Conservation (phyloP, 306 rosid species). For the Castanospermum australe region DNA sequence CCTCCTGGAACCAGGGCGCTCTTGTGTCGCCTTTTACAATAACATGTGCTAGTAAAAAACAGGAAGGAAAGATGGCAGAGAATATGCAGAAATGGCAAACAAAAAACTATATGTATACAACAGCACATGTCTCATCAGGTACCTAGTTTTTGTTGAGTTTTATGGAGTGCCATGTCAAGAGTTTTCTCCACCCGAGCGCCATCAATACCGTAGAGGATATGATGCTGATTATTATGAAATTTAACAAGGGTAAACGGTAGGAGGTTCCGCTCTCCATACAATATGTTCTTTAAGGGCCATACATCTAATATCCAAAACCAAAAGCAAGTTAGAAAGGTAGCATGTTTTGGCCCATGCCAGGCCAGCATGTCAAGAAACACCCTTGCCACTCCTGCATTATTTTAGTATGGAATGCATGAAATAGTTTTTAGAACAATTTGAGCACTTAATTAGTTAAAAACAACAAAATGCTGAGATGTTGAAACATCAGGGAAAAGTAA, state of each 20-base stretch:
- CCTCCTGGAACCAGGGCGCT: conserved; percentile 94
- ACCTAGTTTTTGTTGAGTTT: conserved; percentile 95
- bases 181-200: conserved; percentile 97
- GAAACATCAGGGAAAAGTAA: too few relatives aligned
- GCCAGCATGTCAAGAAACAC: too few relatives aligned
- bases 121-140: conserved; percentile 56
- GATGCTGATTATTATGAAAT: conserved; percentile 21
- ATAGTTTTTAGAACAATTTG: too few relatives aligned
- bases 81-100: neutral
- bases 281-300: neutral
- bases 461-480: too few relatives aligned
- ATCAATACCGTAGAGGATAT: conserved; percentile 64
- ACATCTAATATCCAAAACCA: conserved; percentile 14
- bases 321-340: too few relatives aligned
- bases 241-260: neutral
- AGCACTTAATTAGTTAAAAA: too few relatives aligned
- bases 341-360: too few relatives aligned
- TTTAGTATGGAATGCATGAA: too few relatives aligned
- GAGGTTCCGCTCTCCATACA: neutral
- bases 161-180: conserved; percentile 87
- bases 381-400: too few relatives aligned
- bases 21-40: conserved; percentile 67
- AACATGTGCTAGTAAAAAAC: conserved; percentile 13
- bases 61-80: neutral
- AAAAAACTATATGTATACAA: neutral